Percentiles rank a stretch among this genome's conserved stretches.
Evolutionary conservation across 1,139 yeast genomes (phyloP).

Genomic region (Yamadazyma dendronema): DNA sequence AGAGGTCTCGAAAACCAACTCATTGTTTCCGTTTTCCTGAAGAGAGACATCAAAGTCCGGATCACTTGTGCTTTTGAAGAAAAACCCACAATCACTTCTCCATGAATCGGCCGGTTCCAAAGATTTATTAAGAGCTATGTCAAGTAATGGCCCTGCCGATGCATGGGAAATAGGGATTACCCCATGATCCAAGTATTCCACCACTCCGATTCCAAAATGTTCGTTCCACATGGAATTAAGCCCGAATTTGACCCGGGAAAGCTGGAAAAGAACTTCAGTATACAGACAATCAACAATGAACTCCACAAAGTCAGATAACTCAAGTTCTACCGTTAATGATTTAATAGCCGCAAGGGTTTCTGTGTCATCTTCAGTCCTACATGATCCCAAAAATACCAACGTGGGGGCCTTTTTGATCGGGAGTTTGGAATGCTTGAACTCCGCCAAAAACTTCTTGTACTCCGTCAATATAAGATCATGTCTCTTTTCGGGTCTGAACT

Average conservation of each 20-base stretch:
- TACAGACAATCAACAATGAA: slow-evolving; percentile 80
- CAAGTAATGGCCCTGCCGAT: slow-evolving; percentile 86
- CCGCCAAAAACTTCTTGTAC: slow-evolving; percentile 51
- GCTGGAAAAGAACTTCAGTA: slow-evolving; percentile 52
- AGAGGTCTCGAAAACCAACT: slow-evolving; percentile 2
- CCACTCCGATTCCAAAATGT: slow-evolving; percentile 97
- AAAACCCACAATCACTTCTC: slow-evolving; percentile 62
- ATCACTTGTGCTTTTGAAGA: slow-evolving; percentile 56
- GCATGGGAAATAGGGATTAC: slow-evolving; percentile 89
- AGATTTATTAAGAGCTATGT: slow-evolving; percentile 54
- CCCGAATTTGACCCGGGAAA: slow-evolving; percentile 69
- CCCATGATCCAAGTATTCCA: slow-evolving; percentile 87
- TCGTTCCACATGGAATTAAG: slow-evolving; percentile 99
- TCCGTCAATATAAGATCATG: slow-evolving; percentile 68
- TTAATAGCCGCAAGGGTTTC: slow-evolving; percentile 53
- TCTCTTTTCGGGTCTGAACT: slow-evolving; percentile 93
- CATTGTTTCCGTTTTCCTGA: slow-evolving; percentile 13
- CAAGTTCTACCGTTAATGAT: slow-evolving; percentile 42
- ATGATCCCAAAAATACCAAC: slow-evolving; percentile 79
- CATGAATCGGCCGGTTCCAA: slow-evolving; percentile 21
- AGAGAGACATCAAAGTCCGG: slow-evolving; percentile 57
- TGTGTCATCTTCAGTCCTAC: slow-evolving; percentile 69
- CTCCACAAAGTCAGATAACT: slow-evolving; percentile 50
- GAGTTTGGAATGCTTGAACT: slow-evolving; percentile 18
- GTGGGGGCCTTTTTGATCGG: slow-evolving; percentile 39